These are phyloP conservation scores for Amanita jacksonii DNA, from an alignment of 768 basidiomycete species.

Conservation along the genomic window DNA sequence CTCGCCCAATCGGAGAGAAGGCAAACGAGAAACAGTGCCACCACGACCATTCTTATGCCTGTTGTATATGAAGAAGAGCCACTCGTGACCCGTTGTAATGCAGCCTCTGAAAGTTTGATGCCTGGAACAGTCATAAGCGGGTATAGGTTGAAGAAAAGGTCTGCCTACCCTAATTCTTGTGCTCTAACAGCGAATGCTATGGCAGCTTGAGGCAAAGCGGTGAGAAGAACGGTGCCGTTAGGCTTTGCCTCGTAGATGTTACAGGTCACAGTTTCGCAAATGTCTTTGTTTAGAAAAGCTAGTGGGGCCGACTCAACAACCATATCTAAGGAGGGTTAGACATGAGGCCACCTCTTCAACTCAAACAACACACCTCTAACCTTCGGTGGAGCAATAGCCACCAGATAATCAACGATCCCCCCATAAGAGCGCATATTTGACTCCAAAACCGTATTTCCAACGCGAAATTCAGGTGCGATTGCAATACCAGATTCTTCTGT, in stretches of 20 bases:
- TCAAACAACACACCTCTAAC: slow-evolving; percentile 7
- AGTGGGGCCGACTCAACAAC: slow-evolving; percentile 6
- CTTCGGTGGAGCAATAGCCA: slow-evolving; percentile 6
- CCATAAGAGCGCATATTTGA: slow-evolving; percentile 7
- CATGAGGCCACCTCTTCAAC: slow-evolving; percentile 3
- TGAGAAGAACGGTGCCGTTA: slow-evolving; percentile 5
- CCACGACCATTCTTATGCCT: slow-evolving; percentile 9
- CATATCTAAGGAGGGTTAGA: slow-evolving; percentile 7
- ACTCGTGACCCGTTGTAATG: slow-evolving; percentile 9
- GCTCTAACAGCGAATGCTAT: slow-evolving; percentile 5
- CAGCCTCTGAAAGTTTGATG: slow-evolving; percentile 7
- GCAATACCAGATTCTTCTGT: slow-evolving; percentile 5
- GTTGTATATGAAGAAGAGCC: slow-evolving; percentile 11
- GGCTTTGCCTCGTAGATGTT: slow-evolving; percentile 10
- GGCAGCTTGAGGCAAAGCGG: slow-evolving; percentile 9
- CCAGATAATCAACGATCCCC: slow-evolving; percentile 9
- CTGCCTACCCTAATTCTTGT: slow-evolving; percentile 7
- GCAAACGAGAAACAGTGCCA: slow-evolving; percentile 5
- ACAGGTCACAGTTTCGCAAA: slow-evolving; percentile 7
- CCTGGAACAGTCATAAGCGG: not conserved
- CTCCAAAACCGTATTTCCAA: slow-evolving; percentile 6
- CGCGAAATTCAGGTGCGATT: slow-evolving; percentile 8
- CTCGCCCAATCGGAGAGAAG: slow-evolving; percentile 1
- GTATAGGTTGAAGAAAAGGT: slow-evolving; percentile 2
- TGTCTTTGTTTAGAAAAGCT: slow-evolving; percentile 5